Evolutionary conservation across 192 early-diverging fungal genomes (phyloP).

Genomic region (Coemansia sp.): DNA sequence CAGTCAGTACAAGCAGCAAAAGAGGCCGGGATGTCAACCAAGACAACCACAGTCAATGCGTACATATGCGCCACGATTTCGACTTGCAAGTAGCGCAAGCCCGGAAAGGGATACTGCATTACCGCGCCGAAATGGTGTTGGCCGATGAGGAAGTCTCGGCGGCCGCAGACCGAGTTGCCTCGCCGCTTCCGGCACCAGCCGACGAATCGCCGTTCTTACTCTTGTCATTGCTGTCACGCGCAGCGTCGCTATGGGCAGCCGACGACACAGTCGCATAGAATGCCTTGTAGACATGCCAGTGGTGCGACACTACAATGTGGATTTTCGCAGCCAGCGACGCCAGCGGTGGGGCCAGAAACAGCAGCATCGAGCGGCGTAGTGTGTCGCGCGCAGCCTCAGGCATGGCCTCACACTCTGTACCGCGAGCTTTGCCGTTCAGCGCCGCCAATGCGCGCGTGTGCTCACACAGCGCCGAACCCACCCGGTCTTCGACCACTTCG

Average conservation of each 20-base stretch:
- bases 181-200: not conserved
- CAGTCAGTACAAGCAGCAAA: not conserved
- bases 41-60: not conserved
- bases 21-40: not conserved
- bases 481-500: slow-evolving; percentile 49
- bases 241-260: not conserved
- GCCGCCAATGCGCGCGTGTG: slow-evolving; percentile 26
- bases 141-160: slow-evolving; percentile 12
- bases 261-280: slow-evolving; percentile 36
- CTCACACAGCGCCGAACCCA: slow-evolving; percentile 23
- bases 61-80: not conserved
- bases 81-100: not conserved
- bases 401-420: slow-evolving; percentile 40
- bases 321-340: slow-evolving; percentile 24
- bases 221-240: not conserved
- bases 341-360: slow-evolving; percentile 34
- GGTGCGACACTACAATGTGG: slow-evolving; percentile 37
- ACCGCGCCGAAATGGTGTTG: slow-evolving; percentile 13
- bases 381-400: slow-evolving; percentile 18
- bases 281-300: slow-evolving; percentile 51
- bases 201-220: slow-evolving; percentile 6
- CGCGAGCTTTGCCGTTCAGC: slow-evolving; percentile 17
- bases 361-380: slow-evolving; percentile 40
- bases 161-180: not conserved
- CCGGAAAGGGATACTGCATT: not conserved